Base-by-base conservation (phyloP, 106 monocot species). In the Apostasia shenzhenica region DNA sequence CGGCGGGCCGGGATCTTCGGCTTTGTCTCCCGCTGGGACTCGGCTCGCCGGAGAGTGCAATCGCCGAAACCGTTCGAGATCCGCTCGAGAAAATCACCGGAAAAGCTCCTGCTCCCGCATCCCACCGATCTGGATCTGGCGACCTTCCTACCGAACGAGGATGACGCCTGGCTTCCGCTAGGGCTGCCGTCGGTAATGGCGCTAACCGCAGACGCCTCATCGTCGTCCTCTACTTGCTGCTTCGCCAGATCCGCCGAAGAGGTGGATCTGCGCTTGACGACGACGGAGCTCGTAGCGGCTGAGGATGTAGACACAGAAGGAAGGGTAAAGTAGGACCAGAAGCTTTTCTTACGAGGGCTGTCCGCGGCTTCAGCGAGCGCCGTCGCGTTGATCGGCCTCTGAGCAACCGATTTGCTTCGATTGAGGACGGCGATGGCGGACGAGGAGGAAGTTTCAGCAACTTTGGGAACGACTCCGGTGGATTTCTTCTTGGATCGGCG, bases 241-340 rank as follows among this genome's bases (percentile, higher is more conserved):
- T 5, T 8, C 6, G 50, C 50, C 4, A 5, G 50, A 50, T 56
- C 59, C 59, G 59, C 5, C 11, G 79, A 74, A 12, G 81, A 77
- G 54, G 77, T 70, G 0, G 81, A 76, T 57, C 70, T 66, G 50
- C 74, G 56, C 64, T 54, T 72, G 73, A 12, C 14, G 4, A 48
- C 12, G 41, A 59, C 70, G 44, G 63, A 59, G 26, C 59, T 55
- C 7, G 61, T 14, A 50, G 70, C 40, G 60, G 72, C 68, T 4
- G 60, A 49, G 26, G 48, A 60, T 2, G 47, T 48, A 11, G 75
- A 64, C 11, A 73, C 37, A 40, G 80, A 73, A 1, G 75, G 66
- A 48, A 69, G 68, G 72, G 74, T 67, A 54, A 86, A 73, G 66
- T 82, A 86, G 45, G 85, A 86, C 85, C 85, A 86, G 72, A 86